Base-by-base conservation (phyloP, 805 yeast genomes). In the Candida anglica region DNA sequence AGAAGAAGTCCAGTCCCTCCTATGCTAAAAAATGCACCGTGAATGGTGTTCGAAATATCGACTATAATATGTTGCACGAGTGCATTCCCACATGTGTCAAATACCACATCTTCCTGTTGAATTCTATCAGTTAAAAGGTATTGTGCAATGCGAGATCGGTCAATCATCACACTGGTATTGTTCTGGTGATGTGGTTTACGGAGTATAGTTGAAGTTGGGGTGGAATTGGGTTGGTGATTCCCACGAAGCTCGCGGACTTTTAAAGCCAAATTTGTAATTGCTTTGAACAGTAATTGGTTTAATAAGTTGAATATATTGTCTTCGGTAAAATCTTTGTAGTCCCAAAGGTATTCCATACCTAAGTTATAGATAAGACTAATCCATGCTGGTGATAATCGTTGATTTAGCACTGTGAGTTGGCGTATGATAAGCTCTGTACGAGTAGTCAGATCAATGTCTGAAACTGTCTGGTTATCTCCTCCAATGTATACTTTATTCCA, bases 1-100 rank as follows among this genome's bases (percentile, higher is more conserved):
- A 79, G 49, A 1, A 73, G 41, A 0, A 75, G 35, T 2, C 75
- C 66, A 1, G 74, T 47, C 0, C 86, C 82, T 3, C 85, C 82
- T 13, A 77, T 44, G 2, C 69, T 49, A 35, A 70, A 64, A 3
- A 75, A 42, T 2, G 60, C 53, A 27, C 47, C 53, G 33, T 57
- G 47, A 4, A 63, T 36, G 1, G 69, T 21, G 23, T 9, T 9
- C 23, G 23, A 9, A 21, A 9, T 9, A 11, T 21, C 10, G 23
- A 21, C 10, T 11, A n/a, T n/a, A n/a, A n/a, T n/a, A n/a, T n/a
- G n/a, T n/a, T n/a, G n/a, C n/a, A n/a, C n/a, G n/a, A n/a, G n/a
- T n/a, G n/a, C n/a, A n/a, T n/a, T n/a, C n/a, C n/a, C n/a, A n/a
- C n/a, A n/a, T 30, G 35, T 32, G 21, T 39, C 38, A 23, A 27